These are phyloP conservation scores for Suillus occidentalis DNA, from an alignment of 768 basidiomycete species.

Conservation along the genomic window DNA sequence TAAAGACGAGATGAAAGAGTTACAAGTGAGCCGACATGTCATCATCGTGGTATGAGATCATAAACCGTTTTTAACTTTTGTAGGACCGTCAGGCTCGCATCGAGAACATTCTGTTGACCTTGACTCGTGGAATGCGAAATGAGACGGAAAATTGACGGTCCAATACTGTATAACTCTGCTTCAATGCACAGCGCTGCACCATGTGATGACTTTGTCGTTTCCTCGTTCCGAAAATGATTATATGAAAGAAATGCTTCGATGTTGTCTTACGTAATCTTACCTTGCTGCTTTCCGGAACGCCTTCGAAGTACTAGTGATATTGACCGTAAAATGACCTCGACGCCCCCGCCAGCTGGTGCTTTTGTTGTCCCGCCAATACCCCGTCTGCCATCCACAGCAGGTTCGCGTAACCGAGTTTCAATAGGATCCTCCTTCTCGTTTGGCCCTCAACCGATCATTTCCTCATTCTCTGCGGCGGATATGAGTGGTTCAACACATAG, in stretches of 20 bases:
- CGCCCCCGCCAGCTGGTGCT: constrained; percentile 48
- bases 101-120: constrained; percentile 65
- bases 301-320: neutral
- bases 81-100: constrained; percentile 79
- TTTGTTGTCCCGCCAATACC: constrained; percentile 49
- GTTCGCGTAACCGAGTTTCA: constrained; percentile 61
- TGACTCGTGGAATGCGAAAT: constrained; percentile 66
- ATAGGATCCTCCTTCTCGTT: constrained; percentile 84
- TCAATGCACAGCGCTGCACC: neutral
- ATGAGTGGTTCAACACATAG: constrained; percentile 57
- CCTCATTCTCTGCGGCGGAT: constrained; percentile 68
- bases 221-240: neutral
- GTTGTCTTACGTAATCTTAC: neutral
- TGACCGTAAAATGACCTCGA: constrained; percentile 33
- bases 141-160: constrained; percentile 15
- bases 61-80: neutral
- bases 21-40: constrained; percentile 52
- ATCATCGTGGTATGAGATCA: constrained; percentile 4
- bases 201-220: neutral
- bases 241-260: too few species aligned
- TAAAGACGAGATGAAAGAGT: constrained; percentile 82
- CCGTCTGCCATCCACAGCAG: constrained; percentile 52
- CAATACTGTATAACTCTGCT: neutral
- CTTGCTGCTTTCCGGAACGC: neutral
- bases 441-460: constrained; percentile 73